Percentiles rank a stretch among this genome's conserved stretches.
phyloP scores from a whole-genome alignment of 352 stramenopile species.

The Pythium utonaiense region DNA sequence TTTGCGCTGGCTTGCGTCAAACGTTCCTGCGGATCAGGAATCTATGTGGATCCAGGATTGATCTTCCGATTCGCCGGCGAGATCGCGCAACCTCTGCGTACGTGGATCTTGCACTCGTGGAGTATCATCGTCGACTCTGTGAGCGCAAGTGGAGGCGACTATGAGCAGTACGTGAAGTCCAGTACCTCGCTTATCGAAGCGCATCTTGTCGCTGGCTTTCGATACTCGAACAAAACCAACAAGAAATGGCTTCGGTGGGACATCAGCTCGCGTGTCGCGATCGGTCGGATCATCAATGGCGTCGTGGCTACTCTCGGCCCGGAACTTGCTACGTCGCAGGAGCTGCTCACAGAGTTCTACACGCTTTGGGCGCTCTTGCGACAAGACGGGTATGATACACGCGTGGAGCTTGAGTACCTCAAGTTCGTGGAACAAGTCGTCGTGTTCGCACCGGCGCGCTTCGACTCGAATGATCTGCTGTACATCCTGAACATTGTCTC shows the following conservation, averaged over 20 bases:
- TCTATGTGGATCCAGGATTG: slow-evolving; percentile 70
- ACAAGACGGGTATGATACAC: slow-evolving; percentile 51
- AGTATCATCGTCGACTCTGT: slow-evolving; percentile 81
- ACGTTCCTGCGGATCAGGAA: slow-evolving; percentile 63
- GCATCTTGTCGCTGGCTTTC: slow-evolving; percentile 72
- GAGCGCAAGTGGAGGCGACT: slow-evolving; percentile 65
- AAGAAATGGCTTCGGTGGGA: slow-evolving; percentile 27
- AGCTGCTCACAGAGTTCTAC: slow-evolving; percentile 46
- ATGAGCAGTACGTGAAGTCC: slow-evolving; percentile 80
- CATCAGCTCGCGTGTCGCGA: slow-evolving; percentile 24
- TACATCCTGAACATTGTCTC: slow-evolving; percentile 65
- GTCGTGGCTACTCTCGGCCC: slow-evolving; percentile 34
- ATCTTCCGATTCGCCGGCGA: slow-evolving; percentile 72
- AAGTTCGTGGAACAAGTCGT: slow-evolving; percentile 83
- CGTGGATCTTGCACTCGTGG: slow-evolving; percentile 83
- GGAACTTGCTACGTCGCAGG: slow-evolving; percentile 18
- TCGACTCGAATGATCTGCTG: slow-evolving; percentile 47
- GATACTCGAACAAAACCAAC: slow-evolving; percentile 53
- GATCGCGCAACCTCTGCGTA: slow-evolving; percentile 69
- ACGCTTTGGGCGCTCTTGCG: slow-evolving; percentile 70
- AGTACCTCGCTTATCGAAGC: slow-evolving; percentile 70
- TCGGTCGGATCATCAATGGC: slow-evolving; percentile 38
- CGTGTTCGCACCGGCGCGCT: slow-evolving; percentile 66
- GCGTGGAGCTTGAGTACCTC: slow-evolving; percentile 74
- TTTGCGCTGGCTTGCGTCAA: slow-evolving; percentile 84